phyloP scores from a whole-genome alignment of 2,329 filamentous ascomycete species.

The Fusarium odoratissimum region DNA sequence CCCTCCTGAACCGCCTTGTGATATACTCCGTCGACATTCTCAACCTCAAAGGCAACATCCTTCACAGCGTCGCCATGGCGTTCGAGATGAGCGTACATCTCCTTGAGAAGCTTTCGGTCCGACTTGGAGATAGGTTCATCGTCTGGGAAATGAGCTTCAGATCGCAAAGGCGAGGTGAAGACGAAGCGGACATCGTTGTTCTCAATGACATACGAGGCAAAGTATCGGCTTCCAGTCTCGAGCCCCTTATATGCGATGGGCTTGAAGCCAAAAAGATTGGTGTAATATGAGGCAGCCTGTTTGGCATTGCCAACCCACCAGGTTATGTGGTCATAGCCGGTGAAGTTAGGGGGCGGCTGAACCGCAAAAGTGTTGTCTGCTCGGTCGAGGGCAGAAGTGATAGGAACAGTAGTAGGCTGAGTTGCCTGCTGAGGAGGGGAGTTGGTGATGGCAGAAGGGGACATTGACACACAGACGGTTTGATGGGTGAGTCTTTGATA shows the following conservation, averaged over 20 bases:
- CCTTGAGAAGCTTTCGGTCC: conserved; percentile 73
- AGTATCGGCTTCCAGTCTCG: conserved; percentile 84
- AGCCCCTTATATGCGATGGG: conserved; percentile 86
- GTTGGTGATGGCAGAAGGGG: conserved; percentile 68
- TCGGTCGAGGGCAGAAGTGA: conserved; percentile 47
- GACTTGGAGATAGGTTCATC: conserved; percentile 71
- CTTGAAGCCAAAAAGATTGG: conserved; percentile 86
- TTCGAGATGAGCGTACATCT: conserved; percentile 86
- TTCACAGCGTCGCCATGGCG: conserved; percentile 93
- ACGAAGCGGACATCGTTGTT: conserved; percentile 85
- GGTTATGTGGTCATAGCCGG: conserved; percentile 90
- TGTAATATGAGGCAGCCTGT: conserved; percentile 91
- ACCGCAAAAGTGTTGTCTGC: conserved; percentile 63
- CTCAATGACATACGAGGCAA: conserved; percentile 85
- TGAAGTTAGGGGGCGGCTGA: conserved; percentile 70
- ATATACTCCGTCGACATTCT: conserved; percentile 86
- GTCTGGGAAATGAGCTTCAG: conserved; percentile 62
- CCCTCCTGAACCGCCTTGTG: conserved; percentile 74
- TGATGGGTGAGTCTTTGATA: conserved; percentile 21
- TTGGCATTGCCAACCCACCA: conserved; percentile 99
- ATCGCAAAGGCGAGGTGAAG: conserved; percentile 83
- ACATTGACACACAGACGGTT: conserved; percentile 58
- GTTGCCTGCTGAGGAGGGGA: conserved; percentile 59
- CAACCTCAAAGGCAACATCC: conserved; percentile 95
- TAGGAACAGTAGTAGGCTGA: conserved; percentile 50